Conservation (phyloP, 306 rosid species). For the Sindora glabra region DNA sequence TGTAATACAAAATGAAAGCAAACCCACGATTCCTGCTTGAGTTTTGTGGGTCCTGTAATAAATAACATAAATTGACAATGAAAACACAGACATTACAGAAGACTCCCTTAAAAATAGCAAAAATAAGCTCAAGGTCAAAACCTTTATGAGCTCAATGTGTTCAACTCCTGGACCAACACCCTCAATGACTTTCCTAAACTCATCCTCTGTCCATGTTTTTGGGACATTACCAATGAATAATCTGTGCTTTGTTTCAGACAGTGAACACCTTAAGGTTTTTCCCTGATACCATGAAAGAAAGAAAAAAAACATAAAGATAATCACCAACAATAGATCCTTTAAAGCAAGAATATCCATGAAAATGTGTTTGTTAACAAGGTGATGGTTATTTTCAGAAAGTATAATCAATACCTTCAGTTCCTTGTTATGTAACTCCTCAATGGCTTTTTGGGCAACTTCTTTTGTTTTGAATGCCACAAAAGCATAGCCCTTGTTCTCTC, state of each 20-base stretch:
- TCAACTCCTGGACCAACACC: conserved; percentile 58
- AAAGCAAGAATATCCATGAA: too few relatives aligned
- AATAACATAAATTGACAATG: conserved; percentile 14
- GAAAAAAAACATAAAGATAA: neutral
- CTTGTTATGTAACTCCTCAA: conserved; percentile 46
- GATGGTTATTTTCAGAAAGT: too few relatives aligned
- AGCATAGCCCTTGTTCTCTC: conserved; percentile 54
- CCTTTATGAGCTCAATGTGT: conserved; percentile 58
- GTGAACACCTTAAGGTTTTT: conserved; percentile 48
- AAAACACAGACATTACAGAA: neutral
- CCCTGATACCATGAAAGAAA: conserved; percentile 29
- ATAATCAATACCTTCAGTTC: conserved; percentile 64
- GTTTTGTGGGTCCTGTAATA: conserved; percentile 45
- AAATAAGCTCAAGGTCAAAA: conserved; percentile 12
- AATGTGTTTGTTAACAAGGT: too few relatives aligned
- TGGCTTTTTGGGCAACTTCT: conserved; percentile 63
- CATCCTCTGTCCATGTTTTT: conserved; percentile 47
- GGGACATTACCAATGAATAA: conserved; percentile 73
- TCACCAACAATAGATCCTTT: too few relatives aligned
- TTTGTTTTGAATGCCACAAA: conserved; percentile 63
- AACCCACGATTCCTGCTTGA: conserved; percentile 51
- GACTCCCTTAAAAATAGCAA: neutral
- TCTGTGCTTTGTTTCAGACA: conserved; percentile 53
- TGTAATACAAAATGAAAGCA: conserved; percentile 60
- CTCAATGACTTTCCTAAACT: conserved; percentile 44